These are phyloP conservation scores for Fraxinus anomala DNA, from an alignment of 257 asterid species.

Conservation along the genomic window DNA sequence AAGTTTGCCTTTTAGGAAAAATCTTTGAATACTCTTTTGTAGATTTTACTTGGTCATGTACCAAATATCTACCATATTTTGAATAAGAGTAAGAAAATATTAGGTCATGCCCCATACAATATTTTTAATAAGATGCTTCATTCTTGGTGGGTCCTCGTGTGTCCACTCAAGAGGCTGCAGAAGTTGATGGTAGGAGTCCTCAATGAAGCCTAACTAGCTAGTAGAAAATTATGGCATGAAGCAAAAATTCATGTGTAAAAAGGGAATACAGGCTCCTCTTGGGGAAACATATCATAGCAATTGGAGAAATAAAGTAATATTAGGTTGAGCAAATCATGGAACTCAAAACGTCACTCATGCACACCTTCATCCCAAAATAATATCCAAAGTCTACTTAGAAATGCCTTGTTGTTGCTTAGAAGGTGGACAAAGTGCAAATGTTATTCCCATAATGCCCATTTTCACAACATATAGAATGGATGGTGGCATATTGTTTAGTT, in stretches of 20 bases:
- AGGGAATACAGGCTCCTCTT: constrained; percentile 24
- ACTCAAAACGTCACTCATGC: constrained; percentile 12
- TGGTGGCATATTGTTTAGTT: constrained; percentile 17
- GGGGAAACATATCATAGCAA: constrained; percentile 49
- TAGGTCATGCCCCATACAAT: too few relatives aligned
- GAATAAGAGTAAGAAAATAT: too few relatives aligned
- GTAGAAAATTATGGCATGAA: constrained; percentile 9
- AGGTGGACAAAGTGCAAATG: constrained; percentile 45
- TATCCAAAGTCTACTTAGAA: neutral
- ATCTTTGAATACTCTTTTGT: too few relatives aligned
- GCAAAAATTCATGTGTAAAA: constrained; percentile 4
- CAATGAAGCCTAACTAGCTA: constrained; percentile 31
- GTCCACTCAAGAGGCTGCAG: constrained; percentile 1
- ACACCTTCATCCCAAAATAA: constrained; percentile 18
- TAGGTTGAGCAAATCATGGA: constrained; percentile 32
- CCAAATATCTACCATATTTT: too few relatives aligned
- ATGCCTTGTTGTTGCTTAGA: constrained; percentile 32
- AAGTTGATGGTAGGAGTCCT: constrained; percentile 24
- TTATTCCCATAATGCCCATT: constrained; percentile 18
- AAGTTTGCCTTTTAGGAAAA: too few relatives aligned
- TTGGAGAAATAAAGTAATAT: constrained; percentile 38
- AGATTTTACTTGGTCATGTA: too few relatives aligned
- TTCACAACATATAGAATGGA: neutral
- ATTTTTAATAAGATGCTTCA: neutral
- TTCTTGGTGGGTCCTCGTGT: constrained; percentile 25